phyloP scores from a whole-genome alignment of 441 rosid genomes.

The Syzygium malaccense region DNA sequence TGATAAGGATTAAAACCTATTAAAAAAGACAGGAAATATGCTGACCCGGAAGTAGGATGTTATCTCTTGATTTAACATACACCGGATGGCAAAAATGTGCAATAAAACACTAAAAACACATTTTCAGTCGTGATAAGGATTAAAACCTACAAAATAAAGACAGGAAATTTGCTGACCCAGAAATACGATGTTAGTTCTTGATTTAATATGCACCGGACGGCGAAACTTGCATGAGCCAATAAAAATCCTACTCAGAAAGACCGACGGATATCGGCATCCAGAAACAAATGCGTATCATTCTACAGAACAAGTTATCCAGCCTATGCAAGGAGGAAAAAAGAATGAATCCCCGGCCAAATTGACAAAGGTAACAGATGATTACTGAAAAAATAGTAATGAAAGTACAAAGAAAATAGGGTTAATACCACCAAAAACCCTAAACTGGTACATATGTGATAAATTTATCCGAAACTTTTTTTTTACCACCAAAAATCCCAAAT shows the following conservation, averaged over 20 bases:
- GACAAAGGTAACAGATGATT: background rate
- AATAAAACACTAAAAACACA: background rate
- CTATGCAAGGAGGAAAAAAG: background rate
- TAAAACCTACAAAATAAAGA: background rate
- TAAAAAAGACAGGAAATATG: background rate
- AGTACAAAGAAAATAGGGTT: background rate
- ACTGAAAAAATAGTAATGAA: background rate
- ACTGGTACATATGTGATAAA: no score
- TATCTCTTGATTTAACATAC: background rate
- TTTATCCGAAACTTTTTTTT: no score
- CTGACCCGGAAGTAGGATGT: background rate
- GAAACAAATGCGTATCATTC: background rate
- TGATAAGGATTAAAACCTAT: background rate
- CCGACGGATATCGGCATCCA: background rate
- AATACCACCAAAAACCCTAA: no score
- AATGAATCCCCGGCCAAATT: background rate
- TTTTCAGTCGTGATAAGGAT: background rate
- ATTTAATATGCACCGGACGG: background rate
- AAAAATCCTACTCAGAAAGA: background rate
- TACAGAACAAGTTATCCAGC: background rate
- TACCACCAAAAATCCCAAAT: no score
- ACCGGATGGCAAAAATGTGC: background rate
- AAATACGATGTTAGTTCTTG: background rate
- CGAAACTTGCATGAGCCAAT: background rate
- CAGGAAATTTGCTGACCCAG: background rate